These are phyloP conservation scores for Boletus patriciae DNA, from an alignment of 768 basidiomycete species.

Conservation along the genomic window DNA sequence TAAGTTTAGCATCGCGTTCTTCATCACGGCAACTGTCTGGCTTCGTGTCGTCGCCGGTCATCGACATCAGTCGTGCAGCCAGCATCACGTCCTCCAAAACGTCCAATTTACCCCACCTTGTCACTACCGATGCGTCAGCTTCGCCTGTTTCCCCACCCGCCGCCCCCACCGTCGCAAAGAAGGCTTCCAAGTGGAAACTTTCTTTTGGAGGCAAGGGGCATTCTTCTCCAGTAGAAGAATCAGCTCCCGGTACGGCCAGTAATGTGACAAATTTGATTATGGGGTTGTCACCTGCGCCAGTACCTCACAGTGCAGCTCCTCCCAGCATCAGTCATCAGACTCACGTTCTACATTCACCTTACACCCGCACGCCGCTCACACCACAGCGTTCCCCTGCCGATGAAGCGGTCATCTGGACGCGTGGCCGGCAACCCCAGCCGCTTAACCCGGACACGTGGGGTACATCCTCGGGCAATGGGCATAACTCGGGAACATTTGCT, in stretches of 20 bases:
- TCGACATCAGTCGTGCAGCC: slow-evolving; percentile 26
- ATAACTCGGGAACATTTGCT: slow-evolving; percentile 9
- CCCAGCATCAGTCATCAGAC: slow-evolving; percentile 11
- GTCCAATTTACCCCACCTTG: slow-evolving; percentile 31
- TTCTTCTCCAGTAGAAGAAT: slow-evolving; percentile 38
- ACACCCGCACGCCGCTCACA: slow-evolving; percentile 31
- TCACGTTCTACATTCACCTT: slow-evolving; percentile 20
- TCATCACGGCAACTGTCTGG: slow-evolving; percentile 36
- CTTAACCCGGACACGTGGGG: slow-evolving; percentile 23
- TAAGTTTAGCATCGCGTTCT: slow-evolving; percentile 63
- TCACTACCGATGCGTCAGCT: slow-evolving; percentile 19
- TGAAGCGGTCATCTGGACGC: slow-evolving; percentile 45
- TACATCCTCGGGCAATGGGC: slow-evolving; percentile 15
- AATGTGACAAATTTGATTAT: slow-evolving; percentile 77
- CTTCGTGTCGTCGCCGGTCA: slow-evolving; percentile 14
- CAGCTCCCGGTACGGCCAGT: slow-evolving; percentile 62
- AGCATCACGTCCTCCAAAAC: slow-evolving; percentile 37
- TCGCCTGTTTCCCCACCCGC: slow-evolving; percentile 26
- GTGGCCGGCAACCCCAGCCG: slow-evolving; percentile 44
- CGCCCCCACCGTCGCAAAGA: slow-evolving; percentile 54
- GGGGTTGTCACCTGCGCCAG: slow-evolving; percentile 40
- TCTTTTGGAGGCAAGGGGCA: slow-evolving; percentile 65
- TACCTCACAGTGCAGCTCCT: slow-evolving; percentile 1
- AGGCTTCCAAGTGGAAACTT: slow-evolving; percentile 63
- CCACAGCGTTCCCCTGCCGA: slow-evolving; percentile 41